These are phyloP conservation scores for Cladorrhinum samala DNA, from an alignment of 495 filamentous ascomycete species.

Conservation along the genomic window DNA sequence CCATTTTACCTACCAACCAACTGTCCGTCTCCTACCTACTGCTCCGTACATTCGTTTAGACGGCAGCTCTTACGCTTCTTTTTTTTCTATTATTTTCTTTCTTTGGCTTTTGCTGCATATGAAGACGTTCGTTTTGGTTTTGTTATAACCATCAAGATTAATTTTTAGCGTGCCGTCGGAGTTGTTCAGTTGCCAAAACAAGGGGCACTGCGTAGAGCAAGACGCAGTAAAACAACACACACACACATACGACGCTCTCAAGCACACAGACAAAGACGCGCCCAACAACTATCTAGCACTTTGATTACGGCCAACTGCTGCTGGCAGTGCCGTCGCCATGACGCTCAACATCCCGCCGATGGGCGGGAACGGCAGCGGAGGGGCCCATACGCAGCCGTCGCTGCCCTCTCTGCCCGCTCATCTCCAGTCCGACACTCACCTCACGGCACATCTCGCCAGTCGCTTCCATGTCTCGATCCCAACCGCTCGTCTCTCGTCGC, in stretches of 20 bases:
- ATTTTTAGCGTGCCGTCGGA: conserved; percentile 5
- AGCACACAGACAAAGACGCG: not conserved
- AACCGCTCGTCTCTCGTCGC: conserved; percentile 79
- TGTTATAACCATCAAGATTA: not conserved
- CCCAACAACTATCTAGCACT: not conserved
- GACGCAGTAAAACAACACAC: not conserved
- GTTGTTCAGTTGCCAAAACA: not conserved
- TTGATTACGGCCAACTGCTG: conserved; percentile 16
- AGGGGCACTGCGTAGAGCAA: not conserved
- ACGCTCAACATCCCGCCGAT: conserved; percentile 39
- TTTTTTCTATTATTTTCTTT: not conserved
- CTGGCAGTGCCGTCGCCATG: conserved; percentile 27
- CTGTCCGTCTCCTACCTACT: conserved; percentile 7
- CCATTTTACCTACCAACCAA: too few species aligned
- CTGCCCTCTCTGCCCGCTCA: conserved; percentile 83
- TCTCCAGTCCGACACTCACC: conserved; percentile 90
- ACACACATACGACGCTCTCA: not conserved
- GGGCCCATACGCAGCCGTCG: conserved; percentile 81
- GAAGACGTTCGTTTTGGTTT: conserved; percentile 29
- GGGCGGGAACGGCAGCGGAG: conserved; percentile 43
- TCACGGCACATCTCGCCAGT: conserved; percentile 92
- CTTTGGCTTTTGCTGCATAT: conserved; percentile 17
- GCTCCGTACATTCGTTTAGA: conserved; percentile 27
- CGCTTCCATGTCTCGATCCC: conserved; percentile 88
- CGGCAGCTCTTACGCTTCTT: too few species aligned